Evolutionary conservation across 2,329 filamentous ascomycete species (phyloP).

Genomic region (Coniochaeta pulveracea): DNA sequence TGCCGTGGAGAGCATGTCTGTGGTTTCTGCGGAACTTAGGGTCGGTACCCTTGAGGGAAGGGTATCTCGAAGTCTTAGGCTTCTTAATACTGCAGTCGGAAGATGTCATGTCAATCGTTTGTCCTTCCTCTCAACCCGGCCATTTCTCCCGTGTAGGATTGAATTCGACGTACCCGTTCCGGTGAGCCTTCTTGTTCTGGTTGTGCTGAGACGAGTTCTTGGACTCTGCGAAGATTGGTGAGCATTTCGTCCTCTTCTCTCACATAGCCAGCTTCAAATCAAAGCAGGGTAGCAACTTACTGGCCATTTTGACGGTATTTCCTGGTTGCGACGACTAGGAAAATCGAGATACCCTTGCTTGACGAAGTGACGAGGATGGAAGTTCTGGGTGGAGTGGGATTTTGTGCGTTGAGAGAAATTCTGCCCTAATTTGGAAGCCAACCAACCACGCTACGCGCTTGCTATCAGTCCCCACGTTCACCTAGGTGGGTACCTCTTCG

Average conservation of each 20-base stretch:
- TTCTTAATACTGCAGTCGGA: constrained; percentile 80
- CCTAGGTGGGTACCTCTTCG: too few species aligned
- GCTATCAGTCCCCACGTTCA: constrained; percentile 6
- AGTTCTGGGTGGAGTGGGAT: constrained; percentile 1
- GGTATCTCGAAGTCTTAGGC: constrained; percentile 98
- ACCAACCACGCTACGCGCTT: too few species aligned
- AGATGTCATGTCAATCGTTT: not conserved
- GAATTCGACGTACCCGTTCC: constrained; percentile 71
- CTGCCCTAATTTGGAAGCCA: constrained; percentile 3
- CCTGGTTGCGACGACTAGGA: constrained; percentile 24
- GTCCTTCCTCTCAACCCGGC: too few species aligned
- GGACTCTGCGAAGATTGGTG: constrained; percentile 56
- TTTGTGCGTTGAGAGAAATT: constrained; percentile 4
- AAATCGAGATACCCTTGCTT: constrained; percentile 4
- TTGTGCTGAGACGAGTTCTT: constrained; percentile 99
- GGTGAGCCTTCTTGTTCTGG: constrained; percentile 96
- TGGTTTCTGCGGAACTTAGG: constrained; percentile 99
- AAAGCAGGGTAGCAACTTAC: constrained; percentile 33
- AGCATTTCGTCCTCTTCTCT: constrained; percentile 11
- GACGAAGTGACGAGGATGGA: constrained; percentile 3
- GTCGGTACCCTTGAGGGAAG: constrained; percentile 96
- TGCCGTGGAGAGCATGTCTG: constrained; percentile 98
- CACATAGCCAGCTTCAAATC: not conserved
- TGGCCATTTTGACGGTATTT: constrained; percentile 52
- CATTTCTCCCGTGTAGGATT: not conserved